phyloP scores from a whole-genome alignment of 2,329 filamentous ascomycete genomes.

The Monilinia laxa region DNA sequence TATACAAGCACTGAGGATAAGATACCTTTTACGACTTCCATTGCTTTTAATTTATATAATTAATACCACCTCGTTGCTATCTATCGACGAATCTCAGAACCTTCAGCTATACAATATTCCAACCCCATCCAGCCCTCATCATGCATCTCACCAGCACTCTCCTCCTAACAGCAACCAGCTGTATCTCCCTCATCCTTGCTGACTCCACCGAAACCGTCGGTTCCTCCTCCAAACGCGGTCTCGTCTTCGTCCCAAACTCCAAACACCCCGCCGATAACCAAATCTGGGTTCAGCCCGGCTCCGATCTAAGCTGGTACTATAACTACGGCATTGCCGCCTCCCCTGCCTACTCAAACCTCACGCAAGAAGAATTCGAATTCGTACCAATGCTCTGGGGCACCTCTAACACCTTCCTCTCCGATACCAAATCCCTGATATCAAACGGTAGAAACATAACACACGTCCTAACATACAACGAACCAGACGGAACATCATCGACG shows the following conservation, averaged over 20 bases:
- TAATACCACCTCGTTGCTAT: not conserved
- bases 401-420: slow-evolving; percentile 60
- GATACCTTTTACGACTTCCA: not conserved
- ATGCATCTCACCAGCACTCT: slow-evolving; percentile 27
- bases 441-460: slow-evolving; percentile 61
- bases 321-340: slow-evolving; percentile 67
- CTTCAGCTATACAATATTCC: not conserved
- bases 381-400: slow-evolving; percentile 79
- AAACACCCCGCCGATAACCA: slow-evolving; percentile 60
- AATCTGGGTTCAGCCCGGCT: slow-evolving; percentile 58
- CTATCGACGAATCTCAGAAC: not conserved
- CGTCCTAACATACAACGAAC: slow-evolving; percentile 78
- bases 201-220: slow-evolving; percentile 21
- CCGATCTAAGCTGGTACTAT: slow-evolving; percentile 79
- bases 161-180: slow-evolving; percentile 14
- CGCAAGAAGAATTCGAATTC: slow-evolving; percentile 64
- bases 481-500: slow-evolving; percentile 53
- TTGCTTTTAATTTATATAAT: not conserved
- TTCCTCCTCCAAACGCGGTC: slow-evolving; percentile 63
- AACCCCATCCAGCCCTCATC: not conserved
- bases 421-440: slow-evolving; percentile 55
- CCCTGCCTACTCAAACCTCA: slow-evolving; percentile 47
- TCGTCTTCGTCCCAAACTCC: slow-evolving; percentile 63
- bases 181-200: slow-evolving; percentile 2
- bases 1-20: not conserved